Percentiles rank a stretch among this genome's conserved stretches.
Conservation (phyloP, 345 rosid species). For the Excoecaria agallocha region DNA sequence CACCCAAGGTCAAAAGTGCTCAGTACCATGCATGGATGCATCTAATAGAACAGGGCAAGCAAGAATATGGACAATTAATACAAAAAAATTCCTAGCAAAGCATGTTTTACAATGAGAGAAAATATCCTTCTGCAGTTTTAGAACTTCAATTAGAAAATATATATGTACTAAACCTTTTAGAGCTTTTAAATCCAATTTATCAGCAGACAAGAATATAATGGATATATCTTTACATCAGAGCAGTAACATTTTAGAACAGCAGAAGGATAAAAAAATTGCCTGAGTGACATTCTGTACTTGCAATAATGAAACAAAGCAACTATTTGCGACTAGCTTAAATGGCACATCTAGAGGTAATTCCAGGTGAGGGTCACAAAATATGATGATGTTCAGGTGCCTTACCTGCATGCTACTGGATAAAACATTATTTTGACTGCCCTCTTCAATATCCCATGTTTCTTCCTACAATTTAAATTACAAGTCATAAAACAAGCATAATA, state of each 20-base stretch:
- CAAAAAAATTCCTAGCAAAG: not conserved
- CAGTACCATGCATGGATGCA: not conserved
- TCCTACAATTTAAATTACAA: constrained; percentile 47
- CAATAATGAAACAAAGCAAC: not conserved
- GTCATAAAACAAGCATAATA: constrained; percentile 24
- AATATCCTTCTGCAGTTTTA: too few species aligned
- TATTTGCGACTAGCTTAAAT: not conserved
- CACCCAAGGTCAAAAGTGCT: not conserved
- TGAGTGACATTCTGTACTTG: not conserved
- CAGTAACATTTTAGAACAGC: not conserved
- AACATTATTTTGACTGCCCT: constrained; percentile 91
- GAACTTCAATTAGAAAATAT: too few species aligned
- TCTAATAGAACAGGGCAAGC: not conserved
- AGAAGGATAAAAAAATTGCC: not conserved
- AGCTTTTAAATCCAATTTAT: too few species aligned
- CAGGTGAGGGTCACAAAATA: not conserved
- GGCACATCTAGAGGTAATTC: not conserved
- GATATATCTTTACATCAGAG: not conserved
- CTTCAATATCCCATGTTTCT: constrained; percentile 98
- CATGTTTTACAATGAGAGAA: not conserved
- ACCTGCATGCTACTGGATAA: constrained; percentile 96
- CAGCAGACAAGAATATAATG: not conserved
- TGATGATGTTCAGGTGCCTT: constrained; percentile 12
- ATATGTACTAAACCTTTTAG: too few species aligned
- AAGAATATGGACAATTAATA: not conserved